A percentile compares a stretch with the other conserved stretches of the same genome.
Evolutionary conservation across 192 early-diverging fungal species (phyloP).

Genomic region (Mortierella alpina): DNA sequence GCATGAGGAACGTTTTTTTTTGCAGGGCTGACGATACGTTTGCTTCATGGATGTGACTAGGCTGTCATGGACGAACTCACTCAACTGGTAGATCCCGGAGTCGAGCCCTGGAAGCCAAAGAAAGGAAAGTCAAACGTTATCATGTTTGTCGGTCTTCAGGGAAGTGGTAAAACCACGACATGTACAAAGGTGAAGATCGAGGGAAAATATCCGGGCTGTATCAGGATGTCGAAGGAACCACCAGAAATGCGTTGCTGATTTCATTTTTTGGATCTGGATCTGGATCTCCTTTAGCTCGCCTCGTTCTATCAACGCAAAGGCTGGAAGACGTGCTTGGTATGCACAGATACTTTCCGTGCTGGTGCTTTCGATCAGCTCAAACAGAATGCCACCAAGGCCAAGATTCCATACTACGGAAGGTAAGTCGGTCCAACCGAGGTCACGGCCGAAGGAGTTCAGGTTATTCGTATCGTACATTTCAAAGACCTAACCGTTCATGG

Average conservation of each 20-base stretch:
- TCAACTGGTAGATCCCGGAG: slow-evolving; percentile 86
- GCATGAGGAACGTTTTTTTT: not conserved
- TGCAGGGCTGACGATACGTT: not conserved
- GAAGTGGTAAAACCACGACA: slow-evolving; percentile 95
- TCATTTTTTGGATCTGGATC: not conserved
- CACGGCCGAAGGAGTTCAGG: not conserved
- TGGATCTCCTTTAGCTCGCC: slow-evolving; percentile 65
- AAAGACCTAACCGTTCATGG: not conserved
- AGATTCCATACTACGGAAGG: slow-evolving; percentile 94
- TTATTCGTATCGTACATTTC: not conserved
- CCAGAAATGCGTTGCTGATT: not conserved
- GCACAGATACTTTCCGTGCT: slow-evolving; percentile 97
- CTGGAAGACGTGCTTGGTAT: slow-evolving; percentile 92
- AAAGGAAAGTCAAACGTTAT: slow-evolving; percentile 88
- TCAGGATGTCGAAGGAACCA: not conserved
- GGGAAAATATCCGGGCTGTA: not conserved
- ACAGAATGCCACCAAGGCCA: slow-evolving; percentile 97
- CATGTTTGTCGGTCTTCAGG: slow-evolving; percentile 98
- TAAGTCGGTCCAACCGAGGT: not conserved
- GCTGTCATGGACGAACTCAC: slow-evolving; percentile 93
- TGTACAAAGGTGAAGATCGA: slow-evolving; percentile 81
- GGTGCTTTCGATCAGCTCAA: slow-evolving; percentile 99
- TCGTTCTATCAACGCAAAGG: slow-evolving; percentile 94
- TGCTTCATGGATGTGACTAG: slow-evolving; percentile 10
- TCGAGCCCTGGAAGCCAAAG: slow-evolving; percentile 86